Conservation (phyloP, 768 basidiomycete species). For the Serendipita vermifera region DNA sequence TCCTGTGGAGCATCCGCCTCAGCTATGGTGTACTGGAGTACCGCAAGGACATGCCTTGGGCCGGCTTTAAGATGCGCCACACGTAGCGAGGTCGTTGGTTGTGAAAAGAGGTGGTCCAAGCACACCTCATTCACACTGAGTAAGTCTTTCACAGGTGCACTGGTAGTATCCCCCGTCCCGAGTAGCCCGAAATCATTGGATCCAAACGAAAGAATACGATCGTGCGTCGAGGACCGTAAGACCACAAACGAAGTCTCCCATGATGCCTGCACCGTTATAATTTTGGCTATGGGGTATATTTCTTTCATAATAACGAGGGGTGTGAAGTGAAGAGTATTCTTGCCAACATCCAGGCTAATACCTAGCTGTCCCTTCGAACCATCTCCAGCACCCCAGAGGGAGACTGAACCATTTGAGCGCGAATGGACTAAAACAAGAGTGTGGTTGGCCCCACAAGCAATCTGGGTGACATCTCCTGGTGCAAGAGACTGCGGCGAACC, state of each 20-base stretch:
- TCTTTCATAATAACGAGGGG: slow-evolving; percentile 30
- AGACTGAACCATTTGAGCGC: slow-evolving; percentile 16
- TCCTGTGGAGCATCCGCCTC: slow-evolving; percentile 19
- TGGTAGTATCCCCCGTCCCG: slow-evolving; percentile 27
- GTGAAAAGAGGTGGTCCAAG: slow-evolving; percentile 28
- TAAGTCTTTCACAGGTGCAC: slow-evolving; percentile 6
- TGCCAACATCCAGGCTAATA: slow-evolving; percentile 21
- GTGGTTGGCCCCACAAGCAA: slow-evolving; percentile 70
- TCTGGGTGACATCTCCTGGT: slow-evolving; percentile 27
- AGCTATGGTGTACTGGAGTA: slow-evolving; percentile 27
- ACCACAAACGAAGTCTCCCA: slow-evolving; percentile 82
- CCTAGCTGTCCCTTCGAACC: slow-evolving; percentile 64
- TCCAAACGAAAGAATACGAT: slow-evolving; percentile 58
- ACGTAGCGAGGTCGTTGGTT: slow-evolving; percentile 19
- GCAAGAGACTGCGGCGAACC: not conserved
- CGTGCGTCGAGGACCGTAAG: slow-evolving; percentile 30
- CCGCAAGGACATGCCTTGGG: slow-evolving; percentile 55
- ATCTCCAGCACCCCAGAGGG: slow-evolving; percentile 65
- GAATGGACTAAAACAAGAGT: slow-evolving; percentile 51
- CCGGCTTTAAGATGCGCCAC: slow-evolving; percentile 46
- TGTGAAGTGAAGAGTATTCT: slow-evolving; percentile 15
- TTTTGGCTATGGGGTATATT: slow-evolving; percentile 11
- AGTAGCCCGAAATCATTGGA: slow-evolving; percentile 75
- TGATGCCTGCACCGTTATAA: slow-evolving; percentile 37
- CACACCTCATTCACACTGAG: slow-evolving; percentile 30